Evolutionary conservation across 1,284 basidiomycete genomes (phyloP).

Genomic region (Ustilago loliicola): DNA sequence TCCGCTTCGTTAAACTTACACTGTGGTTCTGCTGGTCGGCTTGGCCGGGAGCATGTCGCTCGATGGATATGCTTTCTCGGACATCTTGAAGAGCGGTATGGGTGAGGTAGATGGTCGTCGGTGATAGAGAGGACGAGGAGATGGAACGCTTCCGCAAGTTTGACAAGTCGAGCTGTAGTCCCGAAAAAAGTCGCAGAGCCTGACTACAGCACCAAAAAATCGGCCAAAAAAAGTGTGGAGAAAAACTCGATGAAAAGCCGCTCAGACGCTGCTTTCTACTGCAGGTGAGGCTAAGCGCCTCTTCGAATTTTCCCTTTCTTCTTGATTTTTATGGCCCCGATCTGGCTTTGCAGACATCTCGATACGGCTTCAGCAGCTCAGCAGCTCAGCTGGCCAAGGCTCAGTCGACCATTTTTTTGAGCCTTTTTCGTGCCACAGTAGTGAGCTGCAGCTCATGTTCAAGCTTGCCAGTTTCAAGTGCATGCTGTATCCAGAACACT

Average conservation of each 20-base stretch:
- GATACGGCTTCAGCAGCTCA: neutral
- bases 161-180: neutral
- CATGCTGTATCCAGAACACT: neutral
- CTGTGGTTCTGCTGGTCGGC: constrained; percentile 39
- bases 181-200: neutral
- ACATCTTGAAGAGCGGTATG: constrained; percentile 9
- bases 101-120: neutral
- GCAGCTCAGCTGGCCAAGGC: constrained; percentile 4
- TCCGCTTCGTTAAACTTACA: constrained; percentile 27
- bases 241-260: constrained; percentile 15
- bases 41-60: constrained; percentile 47
- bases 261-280: neutral
- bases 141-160: neutral
- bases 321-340: constrained; percentile 3
- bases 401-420: neutral
- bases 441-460: neutral
- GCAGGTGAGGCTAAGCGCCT: neutral
- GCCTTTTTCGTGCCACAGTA: constrained; percentile 1
- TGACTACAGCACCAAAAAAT: neutral
- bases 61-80: constrained; percentile 18
- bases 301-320: neutral
- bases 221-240: constrained; percentile 29
- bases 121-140: constrained; percentile 1
- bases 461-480: neutral
- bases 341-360: neutral